phyloP scores from a whole-genome alignment of 2,329 filamentous ascomycete genomes.

The Pestalotiopsis sp. region DNA sequence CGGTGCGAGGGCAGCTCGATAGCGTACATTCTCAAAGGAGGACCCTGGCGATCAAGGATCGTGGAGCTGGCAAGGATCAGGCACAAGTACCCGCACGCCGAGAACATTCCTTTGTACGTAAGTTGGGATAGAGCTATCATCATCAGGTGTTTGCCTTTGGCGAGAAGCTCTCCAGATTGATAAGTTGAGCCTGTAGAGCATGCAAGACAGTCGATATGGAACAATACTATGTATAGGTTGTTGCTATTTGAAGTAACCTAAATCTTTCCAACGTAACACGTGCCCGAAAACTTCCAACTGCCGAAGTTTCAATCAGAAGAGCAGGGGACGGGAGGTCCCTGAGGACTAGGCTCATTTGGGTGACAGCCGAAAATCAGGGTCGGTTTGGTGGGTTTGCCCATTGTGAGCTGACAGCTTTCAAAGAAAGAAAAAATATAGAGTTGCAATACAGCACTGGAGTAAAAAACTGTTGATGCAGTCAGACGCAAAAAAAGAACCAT shows the following conservation, averaged over 20 bases:
- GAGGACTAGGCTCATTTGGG: background rate
- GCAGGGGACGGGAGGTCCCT: background rate
- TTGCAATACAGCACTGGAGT: background rate
- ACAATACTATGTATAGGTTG: background rate
- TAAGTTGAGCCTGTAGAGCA: background rate
- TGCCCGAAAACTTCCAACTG: background rate
- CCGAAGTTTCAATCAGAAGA: conserved; percentile 1
- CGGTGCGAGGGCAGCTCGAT: background rate
- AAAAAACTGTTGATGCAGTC: background rate
- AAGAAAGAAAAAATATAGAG: background rate
- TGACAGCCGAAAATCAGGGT: conserved; percentile 6
- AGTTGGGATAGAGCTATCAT: background rate
- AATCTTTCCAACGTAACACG: background rate
- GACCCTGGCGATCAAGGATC: background rate
- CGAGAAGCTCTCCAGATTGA: background rate
- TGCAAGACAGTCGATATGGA: background rate
- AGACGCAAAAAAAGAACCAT: no score
- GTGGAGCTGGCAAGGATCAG: background rate
- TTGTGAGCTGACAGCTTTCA: background rate
- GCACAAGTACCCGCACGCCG: background rate
- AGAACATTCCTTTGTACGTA: background rate
- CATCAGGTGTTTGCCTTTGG: background rate
- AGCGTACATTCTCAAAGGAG: background rate
- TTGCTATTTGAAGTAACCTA: background rate
- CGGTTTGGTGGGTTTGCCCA: background rate